Evolutionary conservation across 2,329 filamentous ascomycete genomes (phyloP).

Genomic region (Beauveria asiatica): DNA sequence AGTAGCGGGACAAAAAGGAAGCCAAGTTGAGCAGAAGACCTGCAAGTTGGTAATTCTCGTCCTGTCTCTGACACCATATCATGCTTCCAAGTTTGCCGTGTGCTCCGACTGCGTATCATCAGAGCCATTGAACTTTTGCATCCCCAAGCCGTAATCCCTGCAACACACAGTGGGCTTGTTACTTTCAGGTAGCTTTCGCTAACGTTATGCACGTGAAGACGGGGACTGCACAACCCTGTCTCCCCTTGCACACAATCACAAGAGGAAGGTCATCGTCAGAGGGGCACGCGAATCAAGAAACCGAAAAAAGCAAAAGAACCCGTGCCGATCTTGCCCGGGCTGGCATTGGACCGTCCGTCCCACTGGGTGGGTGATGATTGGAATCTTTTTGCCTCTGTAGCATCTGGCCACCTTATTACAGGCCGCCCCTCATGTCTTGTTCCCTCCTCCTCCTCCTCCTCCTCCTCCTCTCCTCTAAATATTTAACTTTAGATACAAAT

Average conservation of each 20-base stretch:
- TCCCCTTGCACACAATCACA: not conserved
- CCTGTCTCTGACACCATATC: not conserved
- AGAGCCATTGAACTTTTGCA: not conserved
- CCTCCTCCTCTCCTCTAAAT: not conserved
- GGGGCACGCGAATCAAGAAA: not conserved
- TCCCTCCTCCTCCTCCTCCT: not conserved
- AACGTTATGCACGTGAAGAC: conserved; percentile 9
- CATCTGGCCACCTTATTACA: too few species aligned
- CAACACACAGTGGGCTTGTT: not conserved
- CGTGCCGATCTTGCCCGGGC: not conserved
- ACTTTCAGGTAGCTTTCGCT: not conserved
- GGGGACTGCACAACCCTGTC: not conserved
- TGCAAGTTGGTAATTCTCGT: not conserved
- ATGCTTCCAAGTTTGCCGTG: too few species aligned
- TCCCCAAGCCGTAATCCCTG: not conserved
- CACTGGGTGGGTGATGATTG: not conserved
- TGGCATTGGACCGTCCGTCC: not conserved
- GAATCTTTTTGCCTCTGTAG: too few species aligned
- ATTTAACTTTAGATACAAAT: too few species aligned
- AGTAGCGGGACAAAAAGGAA: not conserved
- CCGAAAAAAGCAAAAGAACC: not conserved
- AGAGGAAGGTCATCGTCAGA: not conserved
- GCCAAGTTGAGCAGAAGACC: not conserved
- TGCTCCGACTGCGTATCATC: not conserved
- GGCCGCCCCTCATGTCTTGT: not conserved